These are phyloP conservation scores for Poterioochromonas sp. DNA, from an alignment of 352 stramenopile genomes.

Conservation along the genomic window DNA sequence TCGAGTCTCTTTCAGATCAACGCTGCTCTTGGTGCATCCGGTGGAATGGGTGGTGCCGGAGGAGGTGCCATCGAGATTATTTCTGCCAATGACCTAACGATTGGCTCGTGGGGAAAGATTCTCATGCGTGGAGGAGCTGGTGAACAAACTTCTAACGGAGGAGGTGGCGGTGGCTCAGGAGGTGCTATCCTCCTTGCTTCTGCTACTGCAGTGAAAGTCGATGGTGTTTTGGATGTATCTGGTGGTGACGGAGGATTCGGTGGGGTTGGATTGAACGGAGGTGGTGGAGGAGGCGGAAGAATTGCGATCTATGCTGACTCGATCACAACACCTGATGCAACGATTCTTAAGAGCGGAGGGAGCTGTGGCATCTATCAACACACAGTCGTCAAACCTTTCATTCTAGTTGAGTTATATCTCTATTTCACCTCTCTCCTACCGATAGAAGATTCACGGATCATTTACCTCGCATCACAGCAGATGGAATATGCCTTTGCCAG, in stretches of 20 bases:
- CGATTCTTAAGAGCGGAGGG: constrained; percentile 42
- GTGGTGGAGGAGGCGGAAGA: constrained; percentile 55
- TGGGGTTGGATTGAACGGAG: constrained; percentile 37
- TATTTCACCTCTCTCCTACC: neutral
- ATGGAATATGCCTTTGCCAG: too few species aligned
- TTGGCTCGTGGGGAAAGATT: constrained; percentile 65
- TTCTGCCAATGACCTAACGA: constrained; percentile 81
- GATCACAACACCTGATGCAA: constrained; percentile 21
- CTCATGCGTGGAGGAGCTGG: constrained; percentile 60
- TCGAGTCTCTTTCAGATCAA: constrained; percentile 58
- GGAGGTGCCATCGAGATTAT: constrained; percentile 73
- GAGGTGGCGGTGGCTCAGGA: constrained; percentile 58
- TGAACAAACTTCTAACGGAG: constrained; percentile 45
- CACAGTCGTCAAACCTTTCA: too few species aligned
- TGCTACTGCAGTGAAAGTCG: constrained; percentile 49
- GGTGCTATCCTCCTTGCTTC: constrained; percentile 56
- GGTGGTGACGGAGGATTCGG: constrained; percentile 69
- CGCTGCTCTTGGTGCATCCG: constrained; percentile 25
- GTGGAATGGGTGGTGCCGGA: constrained; percentile 72
- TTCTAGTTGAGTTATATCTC: too few species aligned
- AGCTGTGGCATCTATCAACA: constrained; percentile 44
- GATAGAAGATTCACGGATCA: neutral
- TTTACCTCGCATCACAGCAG: neutral
- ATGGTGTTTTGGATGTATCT: constrained; percentile 60
- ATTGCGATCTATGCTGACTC: constrained; percentile 54